Percentiles rank a stretch among this genome's conserved stretches.
These are phyloP conservation scores for Vitis amurensis DNA, from an alignment of 164 flowering plant species.

Conservation along the genomic window DNA sequence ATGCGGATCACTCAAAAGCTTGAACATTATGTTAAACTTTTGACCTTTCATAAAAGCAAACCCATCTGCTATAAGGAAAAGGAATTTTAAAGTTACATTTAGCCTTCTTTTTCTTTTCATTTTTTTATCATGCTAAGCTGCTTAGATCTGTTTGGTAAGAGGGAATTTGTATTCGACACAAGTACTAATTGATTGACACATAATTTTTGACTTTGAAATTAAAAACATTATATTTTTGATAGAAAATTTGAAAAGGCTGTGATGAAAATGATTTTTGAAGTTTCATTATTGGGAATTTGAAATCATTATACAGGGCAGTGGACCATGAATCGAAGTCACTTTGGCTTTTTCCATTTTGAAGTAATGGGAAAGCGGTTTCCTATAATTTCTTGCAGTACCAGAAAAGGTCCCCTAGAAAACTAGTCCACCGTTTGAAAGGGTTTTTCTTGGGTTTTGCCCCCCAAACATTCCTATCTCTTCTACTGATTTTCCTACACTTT, in stretches of 20 bases:
- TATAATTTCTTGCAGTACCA: background rate
- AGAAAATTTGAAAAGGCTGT: background rate
- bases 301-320: background rate
- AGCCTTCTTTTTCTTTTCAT: background rate
- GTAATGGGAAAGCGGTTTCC: background rate
- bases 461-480: conserved; percentile 3
- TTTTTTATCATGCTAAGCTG: too few relatives aligned
- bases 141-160: background rate
- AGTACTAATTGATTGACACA: too few relatives aligned
- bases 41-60: conserved; percentile 9
- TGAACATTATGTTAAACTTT: conserved; percentile 2
- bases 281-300: background rate
- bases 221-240: background rate
- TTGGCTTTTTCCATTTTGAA: conserved; percentile 3
- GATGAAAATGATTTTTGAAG: background rate
- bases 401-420: background rate
- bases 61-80: background rate
- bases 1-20: background rate
- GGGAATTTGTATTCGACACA: background rate
- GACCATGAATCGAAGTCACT: background rate
- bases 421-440: background rate
- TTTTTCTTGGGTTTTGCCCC: conserved; percentile 5
- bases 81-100: background rate
- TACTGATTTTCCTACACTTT: background rate
- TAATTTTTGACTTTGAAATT: background rate